Base-by-base conservation (phyloP, 306 rosid genomes). In the Prunus kanzakura region DNA sequence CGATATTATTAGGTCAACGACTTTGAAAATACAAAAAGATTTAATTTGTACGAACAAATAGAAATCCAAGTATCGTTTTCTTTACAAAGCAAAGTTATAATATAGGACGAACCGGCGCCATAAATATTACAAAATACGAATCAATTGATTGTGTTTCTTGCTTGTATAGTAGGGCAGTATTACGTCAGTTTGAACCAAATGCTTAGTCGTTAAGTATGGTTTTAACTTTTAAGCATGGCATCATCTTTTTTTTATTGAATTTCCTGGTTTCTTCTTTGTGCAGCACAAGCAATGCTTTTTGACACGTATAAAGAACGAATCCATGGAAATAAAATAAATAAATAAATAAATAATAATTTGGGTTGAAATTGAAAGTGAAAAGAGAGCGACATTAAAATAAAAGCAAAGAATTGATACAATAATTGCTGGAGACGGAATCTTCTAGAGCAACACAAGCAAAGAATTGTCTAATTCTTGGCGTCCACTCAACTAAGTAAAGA, bases 401-500 rank as follows among this genome's bases (percentile, higher is more conserved):
- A 43, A 20, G 66, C 20, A 27, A 63, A 45, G 69, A 60, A 67
- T 47, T 23, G 74, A 27, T 41, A 14, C 67, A 41, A 78, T 74
- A 58, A 74, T 82, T 69, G 73, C 27, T 68, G 69, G 69, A 62
- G 72, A 57, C 65, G 71, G 73, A 81, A 76, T 32, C 2, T 8
- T 50, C 13, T 25, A 20, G 75, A 71, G 9, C 64, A 71, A 57
- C 67, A 73, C 12, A 73, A 73, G 60, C 69, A 73, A 73, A 8
- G 69, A 73, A 61, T 45, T 60, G 29, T 60, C 68, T 27, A 41
- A 18, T 38, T 46, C 58, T 73, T 60, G 3, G 46, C 29, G 32
- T 46, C 19, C 46, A 73, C 77, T 61, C 77, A 61, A 46, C 60
- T 6, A 0, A 46, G 13, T 46, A 63, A 27, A 55, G 10, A 69